Conservation (phyloP, 345 rosid species). For the Gossypium longicalyx region DNA sequence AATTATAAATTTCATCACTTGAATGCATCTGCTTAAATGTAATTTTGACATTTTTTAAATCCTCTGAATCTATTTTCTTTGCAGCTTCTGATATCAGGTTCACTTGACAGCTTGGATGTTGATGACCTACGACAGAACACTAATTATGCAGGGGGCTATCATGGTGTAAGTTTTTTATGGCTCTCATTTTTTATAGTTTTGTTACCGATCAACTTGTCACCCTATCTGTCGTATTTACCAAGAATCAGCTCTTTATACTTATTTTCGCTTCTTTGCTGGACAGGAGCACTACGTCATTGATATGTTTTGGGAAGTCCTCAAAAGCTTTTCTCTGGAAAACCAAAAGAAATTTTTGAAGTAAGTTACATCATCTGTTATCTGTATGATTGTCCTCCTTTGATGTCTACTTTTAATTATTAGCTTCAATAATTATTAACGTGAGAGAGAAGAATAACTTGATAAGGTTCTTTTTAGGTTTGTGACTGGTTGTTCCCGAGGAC, state of each 20-base stretch:
- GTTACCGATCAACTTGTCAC: not conserved
- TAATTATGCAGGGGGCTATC: conserved; percentile 89
- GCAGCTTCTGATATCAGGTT: conserved; percentile 94
- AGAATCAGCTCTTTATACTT: not conserved
- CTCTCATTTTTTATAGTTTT: not conserved
- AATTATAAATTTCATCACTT: not conserved
- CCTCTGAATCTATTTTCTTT: conserved; percentile 22
- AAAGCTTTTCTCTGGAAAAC: conserved; percentile 75
- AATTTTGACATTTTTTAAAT: conserved; percentile 2
- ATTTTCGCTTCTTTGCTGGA: conserved; percentile 14
- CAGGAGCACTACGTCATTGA: conserved; percentile 96
- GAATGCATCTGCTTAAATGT: not conserved
- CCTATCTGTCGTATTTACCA: not conserved
- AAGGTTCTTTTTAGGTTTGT: conserved; percentile 59
- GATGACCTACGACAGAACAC: conserved; percentile 78
- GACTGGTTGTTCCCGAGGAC: conserved; percentile 98
- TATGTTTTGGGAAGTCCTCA: conserved; percentile 91
- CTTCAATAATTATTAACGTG: not conserved
- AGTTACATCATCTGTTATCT: conserved; percentile 25
- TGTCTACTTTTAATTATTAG: conserved; percentile 6
- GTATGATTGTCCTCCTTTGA: not conserved
- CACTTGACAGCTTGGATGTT: conserved; percentile 94
- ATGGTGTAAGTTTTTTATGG: conserved; percentile 44
- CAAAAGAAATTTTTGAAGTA: conserved; percentile 91
- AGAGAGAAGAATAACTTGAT: conserved; percentile 13